Conservation (phyloP, 2,329 filamentous ascomycete genomes). For the Venturia asperata region DNA sequence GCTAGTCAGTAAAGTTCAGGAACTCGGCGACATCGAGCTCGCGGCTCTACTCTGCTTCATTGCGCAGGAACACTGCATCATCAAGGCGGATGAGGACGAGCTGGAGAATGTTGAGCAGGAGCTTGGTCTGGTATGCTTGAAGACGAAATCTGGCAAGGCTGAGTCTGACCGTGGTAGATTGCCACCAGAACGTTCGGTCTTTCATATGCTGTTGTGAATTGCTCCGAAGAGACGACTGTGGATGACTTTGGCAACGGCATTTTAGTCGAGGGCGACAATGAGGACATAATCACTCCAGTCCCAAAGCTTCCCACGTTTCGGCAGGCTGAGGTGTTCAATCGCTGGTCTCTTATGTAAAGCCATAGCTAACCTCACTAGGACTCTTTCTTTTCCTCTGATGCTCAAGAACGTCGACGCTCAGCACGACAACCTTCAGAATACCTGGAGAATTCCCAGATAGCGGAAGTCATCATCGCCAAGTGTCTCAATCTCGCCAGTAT, state of each 20-base stretch:
- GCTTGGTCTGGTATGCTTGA: constrained; percentile 37
- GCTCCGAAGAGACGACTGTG: constrained; percentile 63
- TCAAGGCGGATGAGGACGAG: constrained; percentile 59
- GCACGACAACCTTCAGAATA: background rate
- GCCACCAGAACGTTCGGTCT: constrained; percentile 64
- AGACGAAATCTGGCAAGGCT: constrained; percentile 19
- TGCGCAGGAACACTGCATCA: constrained; percentile 78
- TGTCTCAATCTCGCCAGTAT: constrained; percentile 68
- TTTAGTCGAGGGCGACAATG: constrained; percentile 37
- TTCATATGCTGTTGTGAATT: constrained; percentile 62
- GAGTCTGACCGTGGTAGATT: constrained; percentile 5
- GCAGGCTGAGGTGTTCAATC: background rate
- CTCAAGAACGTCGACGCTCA: background rate
- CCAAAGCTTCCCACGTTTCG: constrained; percentile 3
- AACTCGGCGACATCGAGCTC: constrained; percentile 79
- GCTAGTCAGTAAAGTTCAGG: constrained; percentile 58
- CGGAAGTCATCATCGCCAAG: constrained; percentile 75
- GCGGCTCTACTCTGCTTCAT: constrained; percentile 76
- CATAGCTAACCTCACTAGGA: background rate
- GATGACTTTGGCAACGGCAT: constrained; percentile 74
- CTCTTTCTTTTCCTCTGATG: constrained; percentile 15
- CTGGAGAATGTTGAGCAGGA: constrained; percentile 67
- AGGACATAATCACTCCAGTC: constrained; percentile 20
- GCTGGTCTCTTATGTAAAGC: too few species aligned
- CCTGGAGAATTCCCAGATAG: constrained; percentile 42